Base-by-base conservation (phyloP, 192 early-diverging fungal species). In the Pilobolus umbonatus region DNA sequence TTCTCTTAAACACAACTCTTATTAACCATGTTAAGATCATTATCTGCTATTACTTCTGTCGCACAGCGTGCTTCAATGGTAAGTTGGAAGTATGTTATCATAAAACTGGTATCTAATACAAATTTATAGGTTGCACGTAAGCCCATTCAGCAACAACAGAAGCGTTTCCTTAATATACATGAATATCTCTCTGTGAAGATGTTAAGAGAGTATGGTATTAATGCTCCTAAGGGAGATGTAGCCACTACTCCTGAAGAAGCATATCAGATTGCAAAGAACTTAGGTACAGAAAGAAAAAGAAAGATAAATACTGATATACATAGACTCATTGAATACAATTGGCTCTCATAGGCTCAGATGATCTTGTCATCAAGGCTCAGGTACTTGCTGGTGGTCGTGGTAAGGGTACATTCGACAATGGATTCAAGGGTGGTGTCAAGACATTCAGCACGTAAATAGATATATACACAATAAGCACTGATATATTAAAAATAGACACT, bases 361-460 rank as follows among this genome's bases (percentile, higher is more conserved):
- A 68, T 50, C 46, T 68, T 40, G 67, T 68, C 6, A 62, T 68
- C 55, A 68, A 68, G 60, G 60, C 60, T 36, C 67, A 98, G 78
- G 96, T 99, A 32, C 79, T 99, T 53, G 96, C 96, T 57, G 96
- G 96, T 64, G 96, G 96, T 46, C 94, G 96, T 78, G 96, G 96
- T 48, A 99, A 99, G 80, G 96, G 96, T 65, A 80, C 80, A 64
- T 99, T 97, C 75, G 91, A 94, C 67, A 92, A 85, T 60, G 95
- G 96, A 24, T 80, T 95, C 55, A 90, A 96, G 79, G 96, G 96
- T 50, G 96, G 96, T 78, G 96, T 99, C 31, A 89, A 88, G 71
- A 78, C 90, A 59, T 85, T 91, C 57, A 93, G 85, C 80, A 90
- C 90, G 89, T 93, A 85, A 74, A 88, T 76, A 5, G 62, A 3